These are phyloP conservation scores for Suhomyces sp. DNA, from an alignment of 805 yeast genomes.

Conservation along the genomic window DNA sequence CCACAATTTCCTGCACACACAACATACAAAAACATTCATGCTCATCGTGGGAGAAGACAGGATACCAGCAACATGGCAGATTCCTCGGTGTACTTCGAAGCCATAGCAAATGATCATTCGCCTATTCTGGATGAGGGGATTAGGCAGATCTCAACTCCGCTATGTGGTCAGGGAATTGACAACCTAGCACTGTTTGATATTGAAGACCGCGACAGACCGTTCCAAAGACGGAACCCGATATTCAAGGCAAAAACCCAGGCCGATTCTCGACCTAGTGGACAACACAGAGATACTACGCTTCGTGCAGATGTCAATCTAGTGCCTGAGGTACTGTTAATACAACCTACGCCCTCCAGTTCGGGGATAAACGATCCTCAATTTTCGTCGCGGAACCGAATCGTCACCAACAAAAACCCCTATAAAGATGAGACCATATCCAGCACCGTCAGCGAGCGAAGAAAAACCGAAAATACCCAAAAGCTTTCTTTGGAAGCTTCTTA, in stretches of 20 bases:
- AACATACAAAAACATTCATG: not conserved
- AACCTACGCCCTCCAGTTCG: not conserved
- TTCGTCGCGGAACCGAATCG: not conserved
- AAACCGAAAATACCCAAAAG: not conserved
- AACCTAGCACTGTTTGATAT: not conserved
- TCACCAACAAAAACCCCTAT: not conserved
- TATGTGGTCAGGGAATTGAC: conserved; percentile 3
- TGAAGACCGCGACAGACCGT: not conserved
- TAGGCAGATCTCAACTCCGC: conserved; percentile 7
- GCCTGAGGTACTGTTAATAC: not conserved
- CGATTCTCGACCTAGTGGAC: not conserved
- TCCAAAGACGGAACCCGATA: not conserved
- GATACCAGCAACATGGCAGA: not conserved
- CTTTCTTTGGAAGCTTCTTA: not conserved
- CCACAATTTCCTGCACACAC: conserved; percentile 1
- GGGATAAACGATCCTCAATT: not conserved
- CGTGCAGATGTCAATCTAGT: not conserved
- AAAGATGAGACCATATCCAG: not conserved
- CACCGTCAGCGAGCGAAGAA: not conserved
- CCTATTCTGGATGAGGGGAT: conserved; percentile 17
- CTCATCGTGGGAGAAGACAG: not conserved
- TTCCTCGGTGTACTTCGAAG: conserved; percentile 1
- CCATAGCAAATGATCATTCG: conserved; percentile 6
- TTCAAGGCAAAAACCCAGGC: not conserved
- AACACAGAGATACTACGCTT: not conserved